A percentile compares a stretch with the other conserved stretches of the same genome.
Evolutionary conservation across 2,329 filamentous ascomycete species (phyloP).

Genomic region (Pseudogymnoascus destructans): DNA sequence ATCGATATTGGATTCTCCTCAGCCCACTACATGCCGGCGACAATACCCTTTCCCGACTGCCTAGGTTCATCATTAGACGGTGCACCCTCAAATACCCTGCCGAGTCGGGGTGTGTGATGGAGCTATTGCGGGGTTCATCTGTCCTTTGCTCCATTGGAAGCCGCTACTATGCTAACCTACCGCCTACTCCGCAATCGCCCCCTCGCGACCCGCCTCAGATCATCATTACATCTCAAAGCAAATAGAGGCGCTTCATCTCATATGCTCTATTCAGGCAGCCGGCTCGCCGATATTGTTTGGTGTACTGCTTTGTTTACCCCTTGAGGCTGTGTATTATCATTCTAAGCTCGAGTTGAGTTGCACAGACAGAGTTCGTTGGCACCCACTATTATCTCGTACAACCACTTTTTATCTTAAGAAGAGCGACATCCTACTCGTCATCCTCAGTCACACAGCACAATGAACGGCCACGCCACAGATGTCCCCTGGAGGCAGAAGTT

Average conservation of each 20-base stretch:
- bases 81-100: not conserved
- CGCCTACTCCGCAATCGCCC: not conserved
- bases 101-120: not conserved
- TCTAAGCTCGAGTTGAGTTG: not conserved
- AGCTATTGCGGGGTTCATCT: not conserved
- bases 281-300: not conserved
- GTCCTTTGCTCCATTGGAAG: not conserved
- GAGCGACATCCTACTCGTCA: not conserved
- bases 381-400: not conserved
- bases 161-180: not conserved
- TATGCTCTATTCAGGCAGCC: not conserved
- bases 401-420: not conserved
- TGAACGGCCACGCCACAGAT: slow-evolving; percentile 10
- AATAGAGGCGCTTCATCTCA: not conserved
- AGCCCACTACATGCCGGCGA: not conserved
- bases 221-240: not conserved
- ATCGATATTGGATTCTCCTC: not conserved
- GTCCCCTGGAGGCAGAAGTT: slow-evolving; percentile 13
- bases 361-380: not conserved
- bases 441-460: not conserved
- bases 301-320: not conserved
- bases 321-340: not conserved
- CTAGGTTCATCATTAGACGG: not conserved
- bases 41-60: slow-evolving; percentile 2
- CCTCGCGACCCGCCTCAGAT: not conserved